Base-by-base conservation (phyloP, 352 stramenopile species). In the Albugo laibachii region DNA sequence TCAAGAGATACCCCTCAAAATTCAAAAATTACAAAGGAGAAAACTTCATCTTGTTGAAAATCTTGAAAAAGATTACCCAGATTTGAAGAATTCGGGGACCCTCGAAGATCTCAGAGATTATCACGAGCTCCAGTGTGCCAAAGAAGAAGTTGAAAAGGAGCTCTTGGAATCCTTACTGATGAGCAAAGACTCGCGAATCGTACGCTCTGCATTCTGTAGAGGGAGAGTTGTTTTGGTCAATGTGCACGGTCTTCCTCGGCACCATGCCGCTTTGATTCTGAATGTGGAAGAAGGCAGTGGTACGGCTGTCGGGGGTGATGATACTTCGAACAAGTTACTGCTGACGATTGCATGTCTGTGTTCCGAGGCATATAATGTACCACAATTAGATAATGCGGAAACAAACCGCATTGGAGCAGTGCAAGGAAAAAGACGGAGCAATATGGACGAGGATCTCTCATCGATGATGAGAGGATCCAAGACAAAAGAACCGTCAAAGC, bases 1-100 rank as follows among this genome's bases (percentile, higher is more conserved):
- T 76, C 72, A 27, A 83, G 77, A 50, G 80, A 84, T 36, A 82
- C 87, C 38, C 71, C 77, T 4, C 63, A 79, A 49, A 49, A 82
- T 91, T 34, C 61, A 75, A 52, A 78, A 78, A 16, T 70, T 64
- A 19, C 67, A 69, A 47, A 51, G 58, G 18, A 40, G 84, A 37
- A 53, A 80, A 6, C 53, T 67, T 42, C 69, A 65, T 16, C 61
- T 85, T 4, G 58, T 80, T 31, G 50, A 50, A 1, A 62, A 56
- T 21, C 57, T 83, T 2, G 50, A 57, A 12, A 73, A 76, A 11
- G 68, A 84, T 48, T 83, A 77, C 38, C 66, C 69, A 8, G 66
- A 82, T 16, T 48, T 86, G 5, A 62, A 81, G 11, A 53, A 54
- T 4, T 75, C 58, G 36, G 71, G 74, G 0, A 69, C 83, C 43